Conservation (phyloP, 495 filamentous ascomycete genomes). For the Halenospora varia region DNA sequence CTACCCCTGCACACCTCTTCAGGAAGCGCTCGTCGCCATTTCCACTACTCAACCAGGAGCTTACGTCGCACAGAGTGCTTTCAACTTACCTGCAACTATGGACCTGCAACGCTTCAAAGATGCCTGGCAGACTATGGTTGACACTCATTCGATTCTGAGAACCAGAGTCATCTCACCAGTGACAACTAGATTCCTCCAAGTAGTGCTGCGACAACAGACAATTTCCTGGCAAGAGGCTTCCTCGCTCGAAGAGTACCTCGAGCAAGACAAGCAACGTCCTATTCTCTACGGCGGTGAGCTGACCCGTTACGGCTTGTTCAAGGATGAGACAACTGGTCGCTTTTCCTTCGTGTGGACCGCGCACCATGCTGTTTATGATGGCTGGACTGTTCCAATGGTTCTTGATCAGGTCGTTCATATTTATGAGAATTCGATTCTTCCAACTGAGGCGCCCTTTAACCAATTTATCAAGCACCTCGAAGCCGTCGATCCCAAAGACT, state of each 20-base stretch:
- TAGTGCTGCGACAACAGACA: background rate
- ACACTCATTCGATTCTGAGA: background rate
- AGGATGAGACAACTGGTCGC: background rate
- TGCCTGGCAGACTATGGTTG: background rate
- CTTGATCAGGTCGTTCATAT: slow-evolving; percentile 9
- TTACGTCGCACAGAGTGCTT: background rate
- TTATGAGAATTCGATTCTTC: background rate
- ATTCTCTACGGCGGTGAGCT: slow-evolving; percentile 10
- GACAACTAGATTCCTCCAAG: background rate
- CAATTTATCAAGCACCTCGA: background rate
- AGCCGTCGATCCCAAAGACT: background rate
- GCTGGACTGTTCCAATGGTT: slow-evolving; percentile 56
- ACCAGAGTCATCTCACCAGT: background rate
- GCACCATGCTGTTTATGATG: slow-evolving; percentile 66
- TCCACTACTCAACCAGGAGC: background rate
- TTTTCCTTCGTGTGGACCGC: slow-evolving; percentile 53
- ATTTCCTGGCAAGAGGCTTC: background rate
- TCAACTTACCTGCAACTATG: background rate
- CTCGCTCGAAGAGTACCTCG: background rate
- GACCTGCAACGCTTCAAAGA: background rate
- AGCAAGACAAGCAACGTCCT: background rate
- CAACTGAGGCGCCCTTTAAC: background rate
- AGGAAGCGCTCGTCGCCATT: background rate
- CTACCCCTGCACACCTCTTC: background rate
- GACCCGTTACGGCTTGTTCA: slow-evolving; percentile 19